Percentiles rank a stretch among this genome's conserved stretches.
Conservation (phyloP, 768 basidiomycete species). For the Cyclocybe aegerita region DNA sequence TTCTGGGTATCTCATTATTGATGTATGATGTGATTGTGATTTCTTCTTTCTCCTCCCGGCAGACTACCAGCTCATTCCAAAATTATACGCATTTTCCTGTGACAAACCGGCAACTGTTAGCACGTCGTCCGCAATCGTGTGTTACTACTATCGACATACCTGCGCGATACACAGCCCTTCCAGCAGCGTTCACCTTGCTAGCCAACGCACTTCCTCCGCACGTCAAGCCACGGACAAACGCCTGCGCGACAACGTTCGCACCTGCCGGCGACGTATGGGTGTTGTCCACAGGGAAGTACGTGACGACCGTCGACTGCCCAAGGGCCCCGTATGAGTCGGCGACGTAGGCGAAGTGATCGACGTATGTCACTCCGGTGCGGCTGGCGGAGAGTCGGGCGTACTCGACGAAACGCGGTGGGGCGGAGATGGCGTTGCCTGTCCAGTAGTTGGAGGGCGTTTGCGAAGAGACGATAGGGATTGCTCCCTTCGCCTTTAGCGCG, state of each 20-base stretch:
- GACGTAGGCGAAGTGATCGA: slow-evolving; percentile 47
- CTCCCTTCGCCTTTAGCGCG: slow-evolving; percentile 43
- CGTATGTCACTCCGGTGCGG: slow-evolving; percentile 36
- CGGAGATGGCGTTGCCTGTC: slow-evolving; percentile 31
- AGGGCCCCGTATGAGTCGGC: slow-evolving; percentile 40
- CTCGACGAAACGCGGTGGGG: slow-evolving; percentile 42
- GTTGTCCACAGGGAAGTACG: slow-evolving; percentile 46
- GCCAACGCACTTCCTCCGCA: slow-evolving; percentile 37
- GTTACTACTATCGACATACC: too few species aligned
- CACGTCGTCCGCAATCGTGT: too few species aligned
- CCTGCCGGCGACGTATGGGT: slow-evolving; percentile 44
- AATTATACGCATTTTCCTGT: too few species aligned
- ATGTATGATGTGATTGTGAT: too few species aligned
- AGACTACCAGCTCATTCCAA: too few species aligned
- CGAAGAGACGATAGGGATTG: slow-evolving; percentile 44
- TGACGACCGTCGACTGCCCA: slow-evolving; percentile 35
- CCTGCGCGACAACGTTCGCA: slow-evolving; percentile 45
- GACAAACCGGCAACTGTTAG: too few species aligned
- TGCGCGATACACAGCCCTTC: slow-evolving; percentile 22
- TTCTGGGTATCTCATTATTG: too few species aligned
- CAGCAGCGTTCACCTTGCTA: slow-evolving; percentile 33
- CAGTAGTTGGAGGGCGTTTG: slow-evolving; percentile 49
- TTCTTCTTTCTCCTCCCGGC: too few species aligned
- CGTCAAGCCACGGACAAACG: slow-evolving; percentile 45
- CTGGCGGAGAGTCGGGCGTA: slow-evolving; percentile 40